A percentile compares a stretch with the other conserved stretches of the same genome.
These are phyloP conservation scores for Termitomyces sp. DNA, from an alignment of 768 basidiomycete species.

Conservation along the genomic window DNA sequence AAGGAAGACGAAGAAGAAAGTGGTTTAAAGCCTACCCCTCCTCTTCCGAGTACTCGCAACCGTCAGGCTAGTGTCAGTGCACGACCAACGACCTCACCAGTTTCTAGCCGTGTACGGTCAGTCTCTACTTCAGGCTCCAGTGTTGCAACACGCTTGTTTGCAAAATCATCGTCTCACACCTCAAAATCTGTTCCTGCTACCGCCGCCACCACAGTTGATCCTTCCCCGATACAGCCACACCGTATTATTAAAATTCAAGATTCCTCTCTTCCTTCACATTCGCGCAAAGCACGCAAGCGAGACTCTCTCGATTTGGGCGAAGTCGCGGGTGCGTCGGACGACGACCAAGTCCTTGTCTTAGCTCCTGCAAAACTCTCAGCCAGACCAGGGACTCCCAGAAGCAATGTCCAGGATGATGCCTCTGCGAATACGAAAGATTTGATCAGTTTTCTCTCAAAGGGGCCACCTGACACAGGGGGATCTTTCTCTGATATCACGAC, in stretches of 20 bases:
- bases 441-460: constrained; percentile 52
- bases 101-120: constrained; percentile 32
- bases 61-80: constrained; percentile 44
- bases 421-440: constrained; percentile 47
- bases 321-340: constrained; percentile 65
- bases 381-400: constrained; percentile 17
- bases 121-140: constrained; percentile 31
- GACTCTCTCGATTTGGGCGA: constrained; percentile 77
- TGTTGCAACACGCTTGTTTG: constrained; percentile 20
- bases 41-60: constrained; percentile 24
- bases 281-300: constrained; percentile 47
- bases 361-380: constrained; percentile 16
- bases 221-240: constrained; percentile 25
- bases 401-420: constrained; percentile 21
- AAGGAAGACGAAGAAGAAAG: constrained; percentile 62
- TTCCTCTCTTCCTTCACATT: constrained; percentile 41
- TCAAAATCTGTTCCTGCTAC: constrained; percentile 25
- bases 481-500: constrained; percentile 44
- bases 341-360: constrained; percentile 34
- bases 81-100: constrained; percentile 28
- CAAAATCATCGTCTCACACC: constrained; percentile 24
- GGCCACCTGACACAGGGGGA: constrained; percentile 52
- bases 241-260: constrained; percentile 21
- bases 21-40: constrained; percentile 22
- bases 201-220: constrained; percentile 20